Evolutionary conservation across 2,329 filamentous ascomycete genomes (phyloP), one percentile per base, ranked within the genome.

Genomic region (Leptosphaerulina australis): DNA sequence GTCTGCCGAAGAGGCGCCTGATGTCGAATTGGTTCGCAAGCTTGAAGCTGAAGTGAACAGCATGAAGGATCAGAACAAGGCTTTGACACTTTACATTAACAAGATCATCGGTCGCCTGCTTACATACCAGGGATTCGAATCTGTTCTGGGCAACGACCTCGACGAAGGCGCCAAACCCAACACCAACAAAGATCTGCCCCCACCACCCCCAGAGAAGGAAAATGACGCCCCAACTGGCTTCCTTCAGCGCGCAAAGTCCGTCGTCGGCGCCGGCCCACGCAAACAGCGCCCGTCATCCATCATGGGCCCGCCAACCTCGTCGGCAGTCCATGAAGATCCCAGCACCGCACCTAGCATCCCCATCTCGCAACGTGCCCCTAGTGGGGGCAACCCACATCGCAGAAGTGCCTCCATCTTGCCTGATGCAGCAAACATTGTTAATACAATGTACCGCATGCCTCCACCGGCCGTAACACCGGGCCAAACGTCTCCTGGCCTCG

Each of bases 21-120:
- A 87, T 26, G 64, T 59, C 7, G 67, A 71, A 24, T 54, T 63
- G 46, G 60, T 83, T 59, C 87, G 87, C 63, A 85, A 84, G 43
- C 79, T 94, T 10, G 92, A 97, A 70, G 75, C 80, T 9, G 93
- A 97, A 64, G 74, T 94, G 60, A 91, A 88, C 73, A 81, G 83
- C 7, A 79, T 90, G 63, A 93, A 90, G 76, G 93, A 96, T 71
- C 88, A 96, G 78, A 97, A 99, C 80, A 97, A 97, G 79, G 94
- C 94, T 22, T 80, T 99, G 63, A 96, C 91, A 18, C 80, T 97
- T 59, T 99, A 99, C 78, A 97, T 99, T 79, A 96, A 97, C 83
- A 96, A 94, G 77, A 97, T 99, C 72, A 96, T 99, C 71, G 94
- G 94, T 72, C 88, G 94, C 48, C 84, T 99, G 34, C 82, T 99